Percentiles rank a stretch among this genome's conserved stretches.
These are phyloP conservation scores for Macrolepiota dolichaula DNA, from an alignment of 768 basidiomycete genomes.

Conservation along the genomic window DNA sequence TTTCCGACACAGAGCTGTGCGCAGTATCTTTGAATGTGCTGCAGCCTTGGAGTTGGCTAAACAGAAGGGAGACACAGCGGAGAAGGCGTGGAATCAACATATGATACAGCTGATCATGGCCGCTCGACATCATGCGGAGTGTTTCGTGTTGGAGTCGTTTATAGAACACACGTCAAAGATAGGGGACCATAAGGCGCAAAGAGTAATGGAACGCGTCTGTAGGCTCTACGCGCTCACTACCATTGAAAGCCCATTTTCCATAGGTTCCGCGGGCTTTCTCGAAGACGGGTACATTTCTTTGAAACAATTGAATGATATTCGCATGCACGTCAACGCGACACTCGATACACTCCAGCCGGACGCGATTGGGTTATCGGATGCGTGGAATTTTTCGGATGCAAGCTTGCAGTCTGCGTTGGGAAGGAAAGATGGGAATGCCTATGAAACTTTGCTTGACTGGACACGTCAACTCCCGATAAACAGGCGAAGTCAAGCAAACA, in stretches of 20 bases:
- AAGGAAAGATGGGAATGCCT: constrained; percentile 21
- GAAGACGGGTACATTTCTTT: constrained; percentile 20
- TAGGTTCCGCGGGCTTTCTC: constrained; percentile 20
- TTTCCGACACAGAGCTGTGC: constrained; percentile 21
- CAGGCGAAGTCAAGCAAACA: constrained; percentile 7
- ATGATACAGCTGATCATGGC: constrained; percentile 22
- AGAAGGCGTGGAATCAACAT: constrained; percentile 22
- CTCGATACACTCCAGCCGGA: constrained; percentile 18
- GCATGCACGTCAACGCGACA: constrained; percentile 10
- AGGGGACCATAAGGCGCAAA: constrained; percentile 6
- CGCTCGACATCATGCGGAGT: constrained; percentile 23
- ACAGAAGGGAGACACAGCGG: constrained; percentile 9
- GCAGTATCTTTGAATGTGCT: constrained; percentile 16
- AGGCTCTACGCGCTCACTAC: constrained; percentile 21
- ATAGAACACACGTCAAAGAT: constrained; percentile 10
- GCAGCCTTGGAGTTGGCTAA: constrained; percentile 12
- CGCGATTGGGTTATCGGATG: constrained; percentile 22
- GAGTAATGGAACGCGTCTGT: constrained; percentile 17
- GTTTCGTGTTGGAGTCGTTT: constrained; percentile 19
- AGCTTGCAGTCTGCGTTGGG: constrained; percentile 20
- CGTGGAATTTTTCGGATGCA: constrained; percentile 24
- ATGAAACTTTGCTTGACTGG: constrained; percentile 22
- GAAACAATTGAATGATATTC: constrained; percentile 14
- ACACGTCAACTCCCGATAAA: constrained; percentile 24
- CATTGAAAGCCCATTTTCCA: constrained; percentile 19